Evolutionary conservation across 768 basidiomycete genomes (phyloP), one percentile per base, ranked within the genome.

Genomic region (Hemileccinum rubropunctum): DNA sequence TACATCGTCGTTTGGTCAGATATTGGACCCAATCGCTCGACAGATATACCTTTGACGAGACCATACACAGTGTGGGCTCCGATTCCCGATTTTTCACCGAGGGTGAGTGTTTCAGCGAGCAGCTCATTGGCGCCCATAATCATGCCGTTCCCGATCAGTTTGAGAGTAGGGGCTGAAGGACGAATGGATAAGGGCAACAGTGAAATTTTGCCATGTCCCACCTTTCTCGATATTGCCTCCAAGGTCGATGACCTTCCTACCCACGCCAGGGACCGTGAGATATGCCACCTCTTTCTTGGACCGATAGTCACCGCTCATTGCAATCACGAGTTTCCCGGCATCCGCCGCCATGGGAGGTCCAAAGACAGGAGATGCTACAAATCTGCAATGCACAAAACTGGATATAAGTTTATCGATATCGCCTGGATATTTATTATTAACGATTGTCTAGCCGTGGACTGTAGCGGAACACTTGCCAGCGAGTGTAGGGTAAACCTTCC

Each of bases 151-250:
- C 86, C 90, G 42, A 91, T 80, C 8, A 93, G 72, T 66, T 93
- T 93, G 70, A 84, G 78, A 9, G 80, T 82, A 5, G 81, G 77
- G 13, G 85, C 85, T 86, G 45, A 48, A 53, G 27, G 33, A 11
- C 14, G 30, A 35, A 28, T 27, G 36, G 18, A 26, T 52, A 42
- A 26, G 38, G 18, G 38, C 11, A 23, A n/a, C 17, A 17, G 7
- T 13, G 1, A 56, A 18, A 52, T 15, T 11, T 14, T 39, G n/a
- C 33, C 28, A 30, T 20, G 11, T 51, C 58, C 8, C 28, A 79
- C 88, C 91, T 70, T 89, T 86, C 71, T 93, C 89, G 28, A 94
- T 75, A 64, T 95, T 91, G 21, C 80, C 84, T 21, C 93, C 93
- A 11, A 95, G 76, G 64, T 95, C 93, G 18, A 85, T 68, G 27